Evolutionary conservation across 2,329 filamentous ascomycete genomes (phyloP), one percentile per base, ranked within the genome.

Genomic region (Colletotrichum euphorbiae): DNA sequence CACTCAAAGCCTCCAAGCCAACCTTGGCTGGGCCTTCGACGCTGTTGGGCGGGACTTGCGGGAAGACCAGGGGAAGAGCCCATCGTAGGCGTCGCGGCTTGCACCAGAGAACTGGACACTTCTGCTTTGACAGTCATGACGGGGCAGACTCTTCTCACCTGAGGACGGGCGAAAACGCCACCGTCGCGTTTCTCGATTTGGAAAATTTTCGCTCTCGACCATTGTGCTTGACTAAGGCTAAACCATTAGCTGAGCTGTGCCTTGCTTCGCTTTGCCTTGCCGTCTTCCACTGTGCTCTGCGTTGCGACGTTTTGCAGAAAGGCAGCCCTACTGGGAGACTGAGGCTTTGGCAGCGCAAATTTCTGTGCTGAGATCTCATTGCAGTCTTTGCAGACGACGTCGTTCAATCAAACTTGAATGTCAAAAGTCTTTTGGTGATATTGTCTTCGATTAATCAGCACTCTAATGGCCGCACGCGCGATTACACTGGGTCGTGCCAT

Each of bases 101-200:
- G 31, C 33, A 36, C 9, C 6, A 2, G 6, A 36, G 38, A 6
- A 42, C 36, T 58, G 46, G 52, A 54, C 45, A 57, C 33, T 60
- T 28, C 54, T 69, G 66, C 61, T 66, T 66, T 66, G 61, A 69
- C 66, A 69, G 55, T 60, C 61, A 59, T 36, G 45, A 68, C 46
- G 52, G 51, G 45, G 15, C 61, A 59, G 52, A 64, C 54, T 65
- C 60, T 66, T 36, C 61, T 60, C 48, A 38, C 61, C 54, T 69
- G 61, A 50, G 36, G 6, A 50, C 8, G 24, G 4, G 42, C 66
- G 66, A 69, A 69, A 66, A 69, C 61, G 42, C 17, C 12, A 36
- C n/a, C 50, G 58, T 56, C 28, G 42, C 48, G 63, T 36, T 40
- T 33, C 17, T 61, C 46, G n/a, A 60, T 57, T 19, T 56, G 48